Conservation (phyloP, 2,329 filamentous ascomycete species). For the Aspergillus tanneri region DNA sequence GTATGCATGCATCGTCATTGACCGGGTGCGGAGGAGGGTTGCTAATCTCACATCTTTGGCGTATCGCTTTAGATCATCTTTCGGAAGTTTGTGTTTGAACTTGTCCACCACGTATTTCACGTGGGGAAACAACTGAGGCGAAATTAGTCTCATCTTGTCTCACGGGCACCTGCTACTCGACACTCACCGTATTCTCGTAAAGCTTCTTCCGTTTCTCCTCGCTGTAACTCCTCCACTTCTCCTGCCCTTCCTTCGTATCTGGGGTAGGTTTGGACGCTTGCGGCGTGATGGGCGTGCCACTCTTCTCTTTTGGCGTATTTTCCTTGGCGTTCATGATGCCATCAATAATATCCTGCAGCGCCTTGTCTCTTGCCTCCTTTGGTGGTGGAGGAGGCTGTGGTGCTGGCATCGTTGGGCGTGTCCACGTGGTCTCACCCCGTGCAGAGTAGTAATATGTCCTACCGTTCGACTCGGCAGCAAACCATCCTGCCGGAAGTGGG, state of each 20-base stretch:
- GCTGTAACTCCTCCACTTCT: slow-evolving; percentile 52
- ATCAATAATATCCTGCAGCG: slow-evolving; percentile 81
- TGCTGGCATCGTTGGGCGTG: slow-evolving; percentile 69
- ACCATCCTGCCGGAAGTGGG: slow-evolving; percentile 81
- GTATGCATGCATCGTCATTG: slow-evolving; percentile 31
- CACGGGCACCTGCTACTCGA: background rate
- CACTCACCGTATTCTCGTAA: slow-evolving; percentile 85
- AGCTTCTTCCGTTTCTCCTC: slow-evolving; percentile 90
- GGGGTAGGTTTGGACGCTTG: slow-evolving; percentile 59
- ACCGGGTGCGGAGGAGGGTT: slow-evolving; percentile 51
- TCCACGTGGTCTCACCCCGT: slow-evolving; percentile 77
- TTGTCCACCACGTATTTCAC: slow-evolving; percentile 84
- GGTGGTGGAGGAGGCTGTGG: slow-evolving; percentile 60
- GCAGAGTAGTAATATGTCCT: slow-evolving; percentile 83
- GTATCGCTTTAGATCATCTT: slow-evolving; percentile 68
- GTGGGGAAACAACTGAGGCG: slow-evolving; percentile 70
- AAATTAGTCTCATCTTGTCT: slow-evolving; percentile 15
- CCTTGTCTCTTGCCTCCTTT: slow-evolving; percentile 71
- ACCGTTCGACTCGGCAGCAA: slow-evolving; percentile 70
- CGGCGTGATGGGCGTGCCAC: slow-evolving; percentile 63
- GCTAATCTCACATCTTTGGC: slow-evolving; percentile 57
- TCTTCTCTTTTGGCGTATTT: slow-evolving; percentile 54
- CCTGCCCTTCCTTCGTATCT: slow-evolving; percentile 43
- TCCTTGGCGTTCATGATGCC: slow-evolving; percentile 71
- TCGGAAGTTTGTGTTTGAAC: slow-evolving; percentile 81